Percentiles rank a stretch among this genome's conserved stretches.
phyloP scores from a whole-genome alignment of 768 basidiomycete genomes.

The Auricularia sp. region DNA sequence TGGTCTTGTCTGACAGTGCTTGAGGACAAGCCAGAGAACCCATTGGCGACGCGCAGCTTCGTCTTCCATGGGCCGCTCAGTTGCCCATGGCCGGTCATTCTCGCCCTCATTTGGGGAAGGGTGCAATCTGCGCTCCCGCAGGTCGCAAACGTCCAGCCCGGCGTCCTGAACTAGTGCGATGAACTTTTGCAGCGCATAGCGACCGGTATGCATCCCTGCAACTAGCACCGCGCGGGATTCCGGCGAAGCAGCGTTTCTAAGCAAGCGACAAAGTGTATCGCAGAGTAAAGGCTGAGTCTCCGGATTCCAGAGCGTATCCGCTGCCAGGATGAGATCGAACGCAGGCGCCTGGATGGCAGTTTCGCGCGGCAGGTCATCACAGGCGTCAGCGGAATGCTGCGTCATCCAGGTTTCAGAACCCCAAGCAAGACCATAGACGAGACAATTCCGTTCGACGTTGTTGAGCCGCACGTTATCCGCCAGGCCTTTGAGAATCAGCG shows the following conservation, averaged over 20 bases:
- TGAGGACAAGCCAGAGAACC: conserved; percentile 57
- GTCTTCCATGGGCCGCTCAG: conserved; percentile 44
- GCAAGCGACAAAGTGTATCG: conserved; percentile 37
- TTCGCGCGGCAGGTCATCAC: conserved; percentile 11
- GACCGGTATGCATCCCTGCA: conserved; percentile 67
- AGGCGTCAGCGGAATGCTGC: conserved; percentile 9
- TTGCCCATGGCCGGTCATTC: conserved; percentile 33
- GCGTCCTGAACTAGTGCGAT: conserved; percentile 27
- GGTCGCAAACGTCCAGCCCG: conserved; percentile 28
- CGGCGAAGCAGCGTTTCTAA: conserved; percentile 26
- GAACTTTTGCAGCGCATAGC: conserved; percentile 61
- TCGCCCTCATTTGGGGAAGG: not conserved
- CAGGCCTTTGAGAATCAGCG: conserved; percentile 46
- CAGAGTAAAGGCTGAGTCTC: conserved; percentile 47
- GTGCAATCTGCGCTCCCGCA: conserved; percentile 1
- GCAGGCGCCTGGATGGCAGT: conserved; percentile 14
- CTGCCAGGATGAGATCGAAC: conserved; percentile 61
- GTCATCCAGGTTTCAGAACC: conserved; percentile 31
- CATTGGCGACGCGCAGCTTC: conserved; percentile 61
- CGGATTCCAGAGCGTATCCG: conserved; percentile 73
- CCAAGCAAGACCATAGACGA: conserved; percentile 54
- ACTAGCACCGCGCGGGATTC: conserved; percentile 51
- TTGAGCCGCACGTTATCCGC: conserved; percentile 49
- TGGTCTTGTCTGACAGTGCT: not conserved
- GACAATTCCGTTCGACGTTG: conserved; percentile 36